Percentiles rank a stretch among this genome's conserved stretches.
Evolutionary conservation across 2,329 filamentous ascomycete species (phyloP).

Genomic region (Fusarium concolor): DNA sequence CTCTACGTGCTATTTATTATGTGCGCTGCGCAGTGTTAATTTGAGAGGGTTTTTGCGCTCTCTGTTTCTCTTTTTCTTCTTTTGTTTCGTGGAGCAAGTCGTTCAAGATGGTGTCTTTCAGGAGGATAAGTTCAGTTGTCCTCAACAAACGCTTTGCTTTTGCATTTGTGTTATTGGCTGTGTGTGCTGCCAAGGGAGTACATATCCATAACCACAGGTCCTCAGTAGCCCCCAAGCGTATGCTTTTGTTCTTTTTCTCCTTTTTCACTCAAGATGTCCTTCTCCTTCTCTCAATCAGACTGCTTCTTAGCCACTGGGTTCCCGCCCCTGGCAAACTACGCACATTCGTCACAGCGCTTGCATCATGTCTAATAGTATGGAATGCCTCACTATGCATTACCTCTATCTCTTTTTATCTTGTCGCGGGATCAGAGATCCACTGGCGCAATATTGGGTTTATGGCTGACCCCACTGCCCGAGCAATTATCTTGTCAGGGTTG

Average conservation of each 20-base stretch:
- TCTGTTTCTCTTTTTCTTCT: too few relatives aligned
- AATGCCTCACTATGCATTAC: conserved; percentile 42
- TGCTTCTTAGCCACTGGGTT: conserved; percentile 47
- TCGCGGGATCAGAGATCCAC: conserved; percentile 51
- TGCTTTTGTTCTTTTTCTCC: conserved; percentile 49
- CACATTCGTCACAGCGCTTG: conserved; percentile 27
- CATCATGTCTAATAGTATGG: conserved; percentile 34
- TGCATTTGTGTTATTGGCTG: conserved; percentile 45
- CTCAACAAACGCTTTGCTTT: conserved; percentile 48
- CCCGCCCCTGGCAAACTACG: conserved; percentile 29
- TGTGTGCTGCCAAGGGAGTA: conserved; percentile 47
- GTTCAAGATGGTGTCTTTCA: conserved; percentile 8
- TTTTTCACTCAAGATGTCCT: conserved; percentile 52
- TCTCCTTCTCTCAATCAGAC: conserved; percentile 48
- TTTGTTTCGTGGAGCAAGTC: not conserved
- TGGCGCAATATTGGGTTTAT: conserved; percentile 52
- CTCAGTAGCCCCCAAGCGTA: conserved; percentile 46
- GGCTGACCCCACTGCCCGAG: conserved; percentile 48
- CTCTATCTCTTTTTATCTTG: conserved; percentile 49
- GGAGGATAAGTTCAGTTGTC: conserved; percentile 21
- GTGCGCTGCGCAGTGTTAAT: not conserved
- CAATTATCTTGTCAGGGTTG: conserved; percentile 49
- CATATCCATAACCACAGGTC: conserved; percentile 50
- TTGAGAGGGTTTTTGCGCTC: not conserved
- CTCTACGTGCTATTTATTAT: not conserved